Evolutionary conservation across 1,284 basidiomycete genomes (phyloP).

Genomic region (Tilletia caries): DNA sequence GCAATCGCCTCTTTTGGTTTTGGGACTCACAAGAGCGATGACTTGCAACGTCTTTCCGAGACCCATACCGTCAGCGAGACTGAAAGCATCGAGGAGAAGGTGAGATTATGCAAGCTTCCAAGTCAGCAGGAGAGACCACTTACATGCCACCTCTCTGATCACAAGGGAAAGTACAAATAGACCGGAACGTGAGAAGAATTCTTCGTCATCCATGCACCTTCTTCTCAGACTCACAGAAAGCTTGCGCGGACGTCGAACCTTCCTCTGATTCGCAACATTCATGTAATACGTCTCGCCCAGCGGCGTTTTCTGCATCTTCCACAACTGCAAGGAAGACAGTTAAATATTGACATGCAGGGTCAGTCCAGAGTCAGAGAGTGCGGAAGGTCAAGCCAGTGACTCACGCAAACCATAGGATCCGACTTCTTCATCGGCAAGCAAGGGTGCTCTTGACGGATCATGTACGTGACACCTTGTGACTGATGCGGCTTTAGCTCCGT

Average conservation of each 20-base stretch:
- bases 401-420: neutral
- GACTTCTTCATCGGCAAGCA: slow-evolving; percentile 4
- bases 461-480: slow-evolving; percentile 20
- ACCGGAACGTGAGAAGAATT: neutral
- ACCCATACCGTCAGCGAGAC: slow-evolving; percentile 87
- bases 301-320: neutral
- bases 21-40: slow-evolving; percentile 11
- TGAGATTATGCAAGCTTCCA: too few species aligned
- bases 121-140: too few species aligned
- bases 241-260: neutral
- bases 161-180: neutral
- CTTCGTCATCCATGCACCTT: neutral
- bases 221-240: neutral
- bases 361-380: too few species aligned
- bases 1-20: neutral
- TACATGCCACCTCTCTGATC: slow-evolving; percentile 6
- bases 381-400: neutral
- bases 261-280: neutral
- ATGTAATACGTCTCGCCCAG: slow-evolving; percentile 12
- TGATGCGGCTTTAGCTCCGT: slow-evolving; percentile 22
- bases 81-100: slow-evolving; percentile 61
- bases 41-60: slow-evolving; percentile 51
- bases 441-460: slow-evolving; percentile 23
- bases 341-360: neutral
- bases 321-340: slow-evolving; percentile 1